Percentiles rank a stretch among this genome's conserved stretches.
phyloP scores from a whole-genome alignment of 495 filamentous ascomycete genomes.

The Aspergillus saccharolyticus region DNA sequence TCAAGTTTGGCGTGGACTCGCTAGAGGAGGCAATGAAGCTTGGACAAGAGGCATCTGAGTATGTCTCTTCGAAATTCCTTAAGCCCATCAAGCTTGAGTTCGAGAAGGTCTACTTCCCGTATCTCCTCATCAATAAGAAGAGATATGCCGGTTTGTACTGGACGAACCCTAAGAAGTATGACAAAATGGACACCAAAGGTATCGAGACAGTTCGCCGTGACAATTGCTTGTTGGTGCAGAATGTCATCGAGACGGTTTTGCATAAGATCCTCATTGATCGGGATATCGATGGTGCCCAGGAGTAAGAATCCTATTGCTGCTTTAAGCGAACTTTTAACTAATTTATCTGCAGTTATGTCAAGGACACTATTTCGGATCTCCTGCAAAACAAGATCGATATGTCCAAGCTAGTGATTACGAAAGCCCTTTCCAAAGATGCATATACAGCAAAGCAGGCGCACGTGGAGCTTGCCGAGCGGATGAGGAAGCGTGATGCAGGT shows the following conservation, averaged over 20 bases:
- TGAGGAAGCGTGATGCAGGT: conserved; percentile 92
- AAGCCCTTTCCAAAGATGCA: conserved; percentile 78
- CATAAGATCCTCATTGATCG: conserved; percentile 92
- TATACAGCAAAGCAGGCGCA: conserved; percentile 93
- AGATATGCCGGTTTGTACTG: conserved; percentile 96
- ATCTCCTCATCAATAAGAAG: conserved; percentile 99
- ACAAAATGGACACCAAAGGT: conserved; percentile 99
- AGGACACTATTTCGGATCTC: conserved; percentile 89
- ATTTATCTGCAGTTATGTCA: conserved; percentile 72
- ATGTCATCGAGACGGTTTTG: conserved; percentile 94
- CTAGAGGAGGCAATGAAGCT: conserved; percentile 87
- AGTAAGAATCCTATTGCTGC: conserved; percentile 53
- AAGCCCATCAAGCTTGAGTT: conserved; percentile 98
- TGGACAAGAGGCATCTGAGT: conserved; percentile 82
- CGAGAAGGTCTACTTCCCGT: conserved; percentile 98
- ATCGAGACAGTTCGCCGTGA: conserved; percentile 97
- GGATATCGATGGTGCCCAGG: conserved; percentile 83
- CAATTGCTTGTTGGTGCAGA: conserved; percentile 92
- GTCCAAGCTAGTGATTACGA: conserved; percentile 98
- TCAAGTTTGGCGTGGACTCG: conserved; percentile 89
- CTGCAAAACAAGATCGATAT: conserved; percentile 98
- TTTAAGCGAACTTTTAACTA: background rate
- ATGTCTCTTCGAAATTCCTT: conserved; percentile 84
- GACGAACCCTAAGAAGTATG: conserved; percentile 89
- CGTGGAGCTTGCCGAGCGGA: conserved; percentile 86